Base-by-base conservation (phyloP, 179 eudicot species). In the Heliamphora pulchella region DNA sequence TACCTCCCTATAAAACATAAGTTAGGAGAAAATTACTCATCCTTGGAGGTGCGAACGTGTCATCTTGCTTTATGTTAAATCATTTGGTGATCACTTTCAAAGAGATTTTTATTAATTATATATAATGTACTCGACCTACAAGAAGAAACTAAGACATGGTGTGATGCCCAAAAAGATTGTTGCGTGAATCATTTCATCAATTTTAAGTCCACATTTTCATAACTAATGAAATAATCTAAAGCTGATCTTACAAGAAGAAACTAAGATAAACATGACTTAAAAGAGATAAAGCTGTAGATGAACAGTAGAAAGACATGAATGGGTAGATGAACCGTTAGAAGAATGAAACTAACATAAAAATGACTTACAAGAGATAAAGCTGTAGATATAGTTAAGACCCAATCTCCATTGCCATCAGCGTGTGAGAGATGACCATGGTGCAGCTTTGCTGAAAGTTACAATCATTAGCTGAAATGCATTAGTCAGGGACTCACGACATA, bases 351-450 rank as follows among this genome's bases (percentile, higher is more conserved):
- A 63, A 73, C 39, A 71, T 13, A 71, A 53, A 74, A 11, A 62
- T 53, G 55, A 86, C 98, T 93, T 89, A 96, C 99, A 80, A 93
- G 94, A 76, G 98, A 91, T 78, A 96, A 81, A 81, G 99, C 94
- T 55, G 96, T 78, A 79, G 91, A 94, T 85, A 96, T 92, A 41
- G 99, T 96, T 84, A 96, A 80, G 67, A 93, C 99, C 99, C 99
- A 96, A 85, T 96, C 99, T 84, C 98, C 99, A 71, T 96, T 96
- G 53, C 98, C 99, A 88, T 96, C 99, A 80, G 99, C 99, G 81
- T 92, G 87, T 17, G 96, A 64, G 57, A 96, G 92, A 84, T 92
- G 86, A 78, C 99, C 99, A 81, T 91, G 99, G 82, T 92, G 97
- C 83, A 95, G 78, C 87, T 88, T 95, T 41, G 98, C 98, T 95